Conservation (phyloP, 352 stramenopile species). For the Globisporangium yorkense region DNA sequence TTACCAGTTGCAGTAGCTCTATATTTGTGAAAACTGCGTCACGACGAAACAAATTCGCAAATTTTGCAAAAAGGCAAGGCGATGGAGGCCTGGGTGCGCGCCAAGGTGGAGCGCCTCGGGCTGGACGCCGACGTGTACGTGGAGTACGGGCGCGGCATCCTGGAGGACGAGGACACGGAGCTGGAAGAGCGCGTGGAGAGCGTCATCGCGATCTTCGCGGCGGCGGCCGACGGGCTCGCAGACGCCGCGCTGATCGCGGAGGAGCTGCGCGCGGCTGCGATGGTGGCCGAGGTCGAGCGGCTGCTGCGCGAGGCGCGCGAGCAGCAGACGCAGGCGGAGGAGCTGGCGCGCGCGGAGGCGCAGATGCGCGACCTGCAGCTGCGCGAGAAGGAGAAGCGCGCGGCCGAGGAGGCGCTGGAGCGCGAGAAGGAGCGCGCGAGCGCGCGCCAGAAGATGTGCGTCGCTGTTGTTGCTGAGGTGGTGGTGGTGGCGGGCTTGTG, state of each 20-base stretch:
- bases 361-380: constrained; percentile 52
- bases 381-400: constrained; percentile 50
- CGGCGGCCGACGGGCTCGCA: constrained; percentile 48
- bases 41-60: not conserved
- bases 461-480: not conserved
- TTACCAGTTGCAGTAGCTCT: not conserved
- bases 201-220: constrained; percentile 54
- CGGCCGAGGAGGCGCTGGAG: constrained; percentile 46
- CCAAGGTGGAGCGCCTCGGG: constrained; percentile 46
- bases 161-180: constrained; percentile 67
- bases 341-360: constrained; percentile 32
- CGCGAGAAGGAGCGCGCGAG: constrained; percentile 55
- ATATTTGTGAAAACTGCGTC: not conserved
- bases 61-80: not conserved
- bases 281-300: constrained; percentile 48
- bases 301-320: constrained; percentile 30
- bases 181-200: constrained; percentile 65
- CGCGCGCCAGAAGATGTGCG: constrained; percentile 60
- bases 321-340: constrained; percentile 27
- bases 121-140: constrained; percentile 76
- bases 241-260: constrained; percentile 27
- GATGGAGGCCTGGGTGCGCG: constrained; percentile 60
- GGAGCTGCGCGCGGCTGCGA: constrained; percentile 29
- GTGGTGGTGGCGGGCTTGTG: not conserved
- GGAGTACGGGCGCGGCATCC: constrained; percentile 60